A percentile compares a stretch with the other conserved stretches of the same genome.
phyloP scores from a whole-genome alignment of 2,329 filamentous ascomycete species.

The Aspergillus sp. region DNA sequence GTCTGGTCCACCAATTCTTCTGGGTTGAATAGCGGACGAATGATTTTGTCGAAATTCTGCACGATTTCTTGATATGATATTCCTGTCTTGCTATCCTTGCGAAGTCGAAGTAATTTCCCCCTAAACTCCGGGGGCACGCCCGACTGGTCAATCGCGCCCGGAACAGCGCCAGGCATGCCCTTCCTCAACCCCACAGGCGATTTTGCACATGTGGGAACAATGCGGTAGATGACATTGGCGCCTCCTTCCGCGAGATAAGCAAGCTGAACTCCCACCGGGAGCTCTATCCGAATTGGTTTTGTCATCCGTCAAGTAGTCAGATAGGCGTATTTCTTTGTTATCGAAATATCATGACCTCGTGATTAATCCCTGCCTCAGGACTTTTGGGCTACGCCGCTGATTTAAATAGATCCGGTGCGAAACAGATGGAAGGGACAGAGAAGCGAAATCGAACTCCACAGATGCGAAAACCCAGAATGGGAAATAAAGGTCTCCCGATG shows the following conservation, averaged over 20 bases:
- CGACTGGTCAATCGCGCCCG: conserved; percentile 12
- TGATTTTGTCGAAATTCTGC: conserved; percentile 34
- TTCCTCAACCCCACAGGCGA: conserved; percentile 21
- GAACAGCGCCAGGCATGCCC: conserved; percentile 9
- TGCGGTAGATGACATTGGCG: conserved; percentile 70
- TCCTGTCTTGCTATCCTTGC: conserved; percentile 52
- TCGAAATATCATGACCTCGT: conserved; percentile 13
- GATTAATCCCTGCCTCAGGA: neutral
- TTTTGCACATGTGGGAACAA: conserved; percentile 39
- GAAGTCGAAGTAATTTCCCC: conserved; percentile 56
- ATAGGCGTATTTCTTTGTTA: conserved; percentile 4
- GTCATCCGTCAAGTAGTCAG: conserved; percentile 24
- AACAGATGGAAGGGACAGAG: too few species aligned
- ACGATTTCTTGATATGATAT: conserved; percentile 47
- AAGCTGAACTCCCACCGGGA: conserved; percentile 30
- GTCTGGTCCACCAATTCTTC: conserved; percentile 54
- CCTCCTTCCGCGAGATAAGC: conserved; percentile 63
- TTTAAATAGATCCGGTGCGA: too few species aligned
- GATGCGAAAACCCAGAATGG: conserved; percentile 9
- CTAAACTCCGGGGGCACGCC: conserved; percentile 17
- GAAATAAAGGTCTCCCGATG: conserved; percentile 5
- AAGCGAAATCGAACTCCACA: neutral
- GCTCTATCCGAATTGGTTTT: conserved; percentile 26
- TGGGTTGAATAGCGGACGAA: conserved; percentile 53
- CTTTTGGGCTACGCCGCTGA: too few species aligned